Evolutionary conservation across 148 eudicot species (phyloP), one percentile per base, ranked within the genome.

Genomic region (Vaccinium darrowii): DNA sequence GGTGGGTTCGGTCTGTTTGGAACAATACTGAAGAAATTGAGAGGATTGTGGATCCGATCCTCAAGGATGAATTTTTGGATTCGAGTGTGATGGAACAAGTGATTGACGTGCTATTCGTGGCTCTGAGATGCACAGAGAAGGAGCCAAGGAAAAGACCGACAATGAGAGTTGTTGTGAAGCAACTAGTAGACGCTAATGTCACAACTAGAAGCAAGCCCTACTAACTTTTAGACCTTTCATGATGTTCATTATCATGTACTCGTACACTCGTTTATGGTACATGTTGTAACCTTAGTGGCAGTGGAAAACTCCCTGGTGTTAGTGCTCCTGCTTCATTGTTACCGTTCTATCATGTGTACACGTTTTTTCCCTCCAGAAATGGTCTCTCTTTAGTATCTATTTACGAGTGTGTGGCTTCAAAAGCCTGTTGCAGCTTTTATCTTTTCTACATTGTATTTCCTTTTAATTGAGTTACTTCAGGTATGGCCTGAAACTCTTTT

Each of bases 151-250:
- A 78, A 86, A 95, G 98, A 83, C 98, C 98, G 3, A 90, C 89
- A 10, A 95, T 92, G 98, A 90, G 95, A 88, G 92, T 93, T 50
- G 95, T 94, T 4, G 95, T 94, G 60, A 95, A 90, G 90, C 92
- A 85, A 85, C 86, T 94, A 14, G 86, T 85, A 87, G 90, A 88
- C 84, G 72, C 88, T 43, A 85, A 85, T 85, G 47, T 80, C 56
- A 49, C 57, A 63, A 30, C 67, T 23, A 78, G 85, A 51, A 76
- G 85, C 36, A 92, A 88, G 85, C 23, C 18, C 30, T 23, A 50
- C 23, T 73, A 62, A 30, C 62, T 69, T 47, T 84, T 58, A 11
- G 19, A 57, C 10, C 39, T 43, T 33, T 18, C 14, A 0, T 6
- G 19, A 9, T 8, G 47, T 78, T 36, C 75, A 19, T 47, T 52